Conservation (phyloP, 306 rosid genomes). For the Comarum palustre region DNA sequence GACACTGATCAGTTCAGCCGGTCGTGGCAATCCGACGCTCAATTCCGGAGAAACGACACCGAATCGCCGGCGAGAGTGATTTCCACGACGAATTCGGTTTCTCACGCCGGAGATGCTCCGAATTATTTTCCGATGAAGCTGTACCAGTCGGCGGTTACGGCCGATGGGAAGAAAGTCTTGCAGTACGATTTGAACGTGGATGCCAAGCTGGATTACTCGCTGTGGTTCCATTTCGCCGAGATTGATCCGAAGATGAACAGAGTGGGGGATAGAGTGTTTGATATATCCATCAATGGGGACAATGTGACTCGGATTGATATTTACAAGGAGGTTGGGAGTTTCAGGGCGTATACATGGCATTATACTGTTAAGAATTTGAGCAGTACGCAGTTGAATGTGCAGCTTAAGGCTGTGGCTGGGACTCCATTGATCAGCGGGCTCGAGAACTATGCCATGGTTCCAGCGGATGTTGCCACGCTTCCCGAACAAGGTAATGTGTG, state of each 20-base stretch:
- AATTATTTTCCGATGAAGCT: slow-evolving; percentile 72
- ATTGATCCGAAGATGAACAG: slow-evolving; percentile 55
- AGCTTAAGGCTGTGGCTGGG: slow-evolving; percentile 58
- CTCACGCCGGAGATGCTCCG: slow-evolving; percentile 56
- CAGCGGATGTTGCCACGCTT: slow-evolving; percentile 67
- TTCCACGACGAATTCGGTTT: slow-evolving; percentile 38
- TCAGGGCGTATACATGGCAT: slow-evolving; percentile 70
- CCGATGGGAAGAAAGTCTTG: slow-evolving; percentile 39
- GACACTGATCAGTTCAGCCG: slow-evolving; percentile 72
- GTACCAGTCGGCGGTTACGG: slow-evolving; percentile 54
- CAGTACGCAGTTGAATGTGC: slow-evolving; percentile 49
- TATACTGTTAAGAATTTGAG: slow-evolving; percentile 74
- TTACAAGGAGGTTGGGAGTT: slow-evolving; percentile 62
- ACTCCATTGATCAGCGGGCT: slow-evolving; percentile 69
- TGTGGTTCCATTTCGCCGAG: slow-evolving; percentile 94
- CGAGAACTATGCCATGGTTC: slow-evolving; percentile 88
- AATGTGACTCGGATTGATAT: slow-evolving; percentile 66
- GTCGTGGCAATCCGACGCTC: slow-evolving; percentile 76
- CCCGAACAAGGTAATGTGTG: slow-evolving; percentile 64
- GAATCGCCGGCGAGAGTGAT: slow-evolving; percentile 17
- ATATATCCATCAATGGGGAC: slow-evolving; percentile 53
- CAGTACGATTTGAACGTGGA: slow-evolving; percentile 66
- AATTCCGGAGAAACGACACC: slow-evolving; percentile 16
- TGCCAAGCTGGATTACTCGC: slow-evolving; percentile 78
- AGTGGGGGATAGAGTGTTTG: slow-evolving; percentile 72